These are phyloP conservation scores for Pseudogymnoascus sp. DNA, from an alignment of 2,329 filamentous ascomycete species.

Conservation along the genomic window DNA sequence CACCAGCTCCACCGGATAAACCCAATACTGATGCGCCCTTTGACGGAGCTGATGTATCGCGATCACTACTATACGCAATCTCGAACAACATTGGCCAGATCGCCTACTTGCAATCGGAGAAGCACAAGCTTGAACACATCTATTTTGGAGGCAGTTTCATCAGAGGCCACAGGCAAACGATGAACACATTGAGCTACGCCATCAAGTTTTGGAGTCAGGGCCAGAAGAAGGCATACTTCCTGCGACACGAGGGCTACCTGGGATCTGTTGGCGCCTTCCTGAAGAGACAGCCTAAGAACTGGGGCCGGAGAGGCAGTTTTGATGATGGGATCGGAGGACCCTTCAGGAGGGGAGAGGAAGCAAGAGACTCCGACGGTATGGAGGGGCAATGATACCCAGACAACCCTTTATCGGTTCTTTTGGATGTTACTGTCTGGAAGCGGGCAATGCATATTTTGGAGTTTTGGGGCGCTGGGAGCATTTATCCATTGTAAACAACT, in stretches of 20 bases:
- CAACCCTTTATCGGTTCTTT: background rate
- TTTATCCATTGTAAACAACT: slow-evolving; percentile 4
- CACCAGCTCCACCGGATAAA: background rate
- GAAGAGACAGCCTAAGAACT: slow-evolving; percentile 82
- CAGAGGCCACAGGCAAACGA: slow-evolving; percentile 90
- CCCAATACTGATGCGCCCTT: slow-evolving; percentile 44
- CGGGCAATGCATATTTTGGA: background rate
- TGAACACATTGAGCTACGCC: slow-evolving; percentile 93
- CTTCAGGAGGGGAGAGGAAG: background rate
- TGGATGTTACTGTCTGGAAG: background rate
- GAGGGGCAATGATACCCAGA: background rate
- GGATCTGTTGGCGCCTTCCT: slow-evolving; percentile 91
- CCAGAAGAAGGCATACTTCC: slow-evolving; percentile 88
- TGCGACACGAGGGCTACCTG: slow-evolving; percentile 92
- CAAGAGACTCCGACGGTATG: background rate
- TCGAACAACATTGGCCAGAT: slow-evolving; percentile 99
- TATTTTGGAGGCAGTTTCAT: slow-evolving; percentile 99
- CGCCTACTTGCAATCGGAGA: slow-evolving; percentile 92
- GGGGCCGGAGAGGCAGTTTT: slow-evolving; percentile 72
- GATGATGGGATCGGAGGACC: slow-evolving; percentile 19
- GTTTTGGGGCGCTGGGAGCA: background rate
- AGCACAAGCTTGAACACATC: slow-evolving; percentile 83
- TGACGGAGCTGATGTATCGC: slow-evolving; percentile 74
- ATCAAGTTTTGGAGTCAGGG: slow-evolving; percentile 98
- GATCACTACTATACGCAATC: slow-evolving; percentile 88